Base-by-base conservation (phyloP, 768 basidiomycete genomes). In the Trametes maxima region DNA sequence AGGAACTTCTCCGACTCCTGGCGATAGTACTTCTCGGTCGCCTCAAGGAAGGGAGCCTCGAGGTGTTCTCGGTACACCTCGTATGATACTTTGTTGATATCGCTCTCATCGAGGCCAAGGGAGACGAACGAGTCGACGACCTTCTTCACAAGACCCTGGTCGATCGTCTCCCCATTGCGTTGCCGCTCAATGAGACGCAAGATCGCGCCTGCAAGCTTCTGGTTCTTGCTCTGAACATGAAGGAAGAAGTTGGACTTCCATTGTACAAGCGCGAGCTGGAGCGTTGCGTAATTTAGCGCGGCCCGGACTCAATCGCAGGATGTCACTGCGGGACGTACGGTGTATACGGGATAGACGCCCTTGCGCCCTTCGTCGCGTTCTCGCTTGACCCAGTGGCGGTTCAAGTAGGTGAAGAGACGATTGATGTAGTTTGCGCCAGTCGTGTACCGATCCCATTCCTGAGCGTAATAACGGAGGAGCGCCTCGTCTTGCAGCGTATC, bases 331-430 rank as follows among this genome's bases (percentile, higher is more conserved):
- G 52, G 13, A 77, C 89, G 70, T 66, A 96, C 95, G 25, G 96
- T 99, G 72, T 98, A 98, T 19, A 99, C 93, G 1, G 87, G 88
- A 77, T 98, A 98, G 21, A 98, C 91, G 44, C 88, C 90, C 75
- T 93, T 95, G 68, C 95, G 82, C 16, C 97, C 97, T 74, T 98
- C 96, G 68, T 98, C 96, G 70, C 95, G 86, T 73, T 99, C 97
- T 54, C 96, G 84, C 78, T 95, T 96, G 45, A 99, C 96, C 97
- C 97, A 99, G 76, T 98, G 95, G 53, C 96, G 92, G 76, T 99
- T 98, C 59, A 99, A 83, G 77, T 98, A 98, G 2, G 94, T 95
- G 79, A 98, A 98, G 37, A 99, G 78, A 57, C 96, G 90, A 73
- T 98, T 96, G 76, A 98, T 94, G 73, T 97, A 98, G 71, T 92